Conservation (phyloP, 2,329 filamentous ascomycete species). For the Penicillium sp. region DNA sequence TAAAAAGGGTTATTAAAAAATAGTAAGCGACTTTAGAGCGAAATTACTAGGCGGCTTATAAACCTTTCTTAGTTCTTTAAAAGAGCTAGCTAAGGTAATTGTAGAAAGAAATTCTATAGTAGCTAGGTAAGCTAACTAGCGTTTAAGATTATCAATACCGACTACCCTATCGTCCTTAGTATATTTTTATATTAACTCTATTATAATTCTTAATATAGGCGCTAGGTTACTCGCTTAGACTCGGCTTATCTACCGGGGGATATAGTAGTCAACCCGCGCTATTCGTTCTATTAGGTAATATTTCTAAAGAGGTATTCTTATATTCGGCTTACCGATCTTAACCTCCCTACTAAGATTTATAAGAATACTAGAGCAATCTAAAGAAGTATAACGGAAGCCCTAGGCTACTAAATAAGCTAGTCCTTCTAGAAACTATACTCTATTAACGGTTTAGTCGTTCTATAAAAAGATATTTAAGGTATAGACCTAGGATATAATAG, state of each 20-base stretch:
- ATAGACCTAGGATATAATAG: slow-evolving; percentile 22
- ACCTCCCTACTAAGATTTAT: slow-evolving; percentile 23
- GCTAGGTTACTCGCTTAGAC: background rate
- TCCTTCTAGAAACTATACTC: background rate
- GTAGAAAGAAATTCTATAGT: slow-evolving; percentile 15
- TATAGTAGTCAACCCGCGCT: background rate
- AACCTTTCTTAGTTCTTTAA: slow-evolving; percentile 19
- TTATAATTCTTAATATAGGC: background rate
- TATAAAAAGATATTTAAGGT: too few relatives aligned
- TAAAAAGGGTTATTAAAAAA: too few relatives aligned
- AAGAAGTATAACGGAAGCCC: slow-evolving; percentile 16
- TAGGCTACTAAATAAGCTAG: background rate
- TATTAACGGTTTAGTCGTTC: too few relatives aligned
- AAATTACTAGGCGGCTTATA: background rate
- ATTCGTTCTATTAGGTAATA: background rate
- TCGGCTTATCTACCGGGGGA: background rate
- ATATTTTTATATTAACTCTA: background rate
- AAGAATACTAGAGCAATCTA: slow-evolving; percentile 28
- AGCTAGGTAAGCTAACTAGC: slow-evolving; percentile 7
- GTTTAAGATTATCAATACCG: background rate
- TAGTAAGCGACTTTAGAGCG: too few relatives aligned
- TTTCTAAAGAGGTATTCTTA: background rate
- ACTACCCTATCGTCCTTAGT: background rate
- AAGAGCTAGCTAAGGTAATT: slow-evolving; percentile 16
- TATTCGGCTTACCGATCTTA: slow-evolving; percentile 23